phyloP scores from a whole-genome alignment of 2,329 filamentous ascomycete genomes.

The Sclerotinia spermophila region DNA sequence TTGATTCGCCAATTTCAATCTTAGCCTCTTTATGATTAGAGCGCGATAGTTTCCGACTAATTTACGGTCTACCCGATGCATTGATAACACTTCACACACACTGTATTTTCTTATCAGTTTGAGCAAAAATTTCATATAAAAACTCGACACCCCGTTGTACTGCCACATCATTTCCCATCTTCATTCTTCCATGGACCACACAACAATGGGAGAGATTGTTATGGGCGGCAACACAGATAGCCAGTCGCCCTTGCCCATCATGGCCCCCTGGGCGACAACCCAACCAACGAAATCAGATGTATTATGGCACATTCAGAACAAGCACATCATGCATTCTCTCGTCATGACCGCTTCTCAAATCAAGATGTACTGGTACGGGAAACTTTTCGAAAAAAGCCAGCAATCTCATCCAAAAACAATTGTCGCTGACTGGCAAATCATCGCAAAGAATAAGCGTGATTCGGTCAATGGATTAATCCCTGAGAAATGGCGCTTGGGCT shows the following conservation, averaged over 20 bases:
- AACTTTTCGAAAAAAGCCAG: neutral
- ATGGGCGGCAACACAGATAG: conserved; percentile 1
- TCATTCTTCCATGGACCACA: neutral
- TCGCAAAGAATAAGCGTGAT: conserved; percentile 51
- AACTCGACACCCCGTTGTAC: neutral
- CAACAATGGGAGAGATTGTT: neutral
- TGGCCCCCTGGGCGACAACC: neutral
- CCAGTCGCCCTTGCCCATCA: neutral
- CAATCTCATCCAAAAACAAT: neutral
- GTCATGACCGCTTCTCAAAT: neutral
- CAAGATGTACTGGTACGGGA: neutral
- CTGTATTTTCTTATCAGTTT: conserved; percentile 2
- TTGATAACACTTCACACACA: neutral
- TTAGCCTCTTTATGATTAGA: neutral
- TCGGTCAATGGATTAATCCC: conserved; percentile 53
- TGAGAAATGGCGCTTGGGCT: conserved; percentile 50
- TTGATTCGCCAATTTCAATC: neutral
- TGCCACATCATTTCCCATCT: neutral
- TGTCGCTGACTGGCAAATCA: conserved; percentile 45
- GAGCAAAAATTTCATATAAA: neutral
- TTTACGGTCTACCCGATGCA: neutral
- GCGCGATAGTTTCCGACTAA: conserved; percentile 8
- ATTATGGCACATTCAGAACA: neutral
- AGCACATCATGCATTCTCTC: conserved; percentile 8
- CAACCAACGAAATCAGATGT: conserved; percentile 1